Base-by-base conservation (phyloP, 1,284 basidiomycete genomes). In the Paramarasmius palmivorus region DNA sequence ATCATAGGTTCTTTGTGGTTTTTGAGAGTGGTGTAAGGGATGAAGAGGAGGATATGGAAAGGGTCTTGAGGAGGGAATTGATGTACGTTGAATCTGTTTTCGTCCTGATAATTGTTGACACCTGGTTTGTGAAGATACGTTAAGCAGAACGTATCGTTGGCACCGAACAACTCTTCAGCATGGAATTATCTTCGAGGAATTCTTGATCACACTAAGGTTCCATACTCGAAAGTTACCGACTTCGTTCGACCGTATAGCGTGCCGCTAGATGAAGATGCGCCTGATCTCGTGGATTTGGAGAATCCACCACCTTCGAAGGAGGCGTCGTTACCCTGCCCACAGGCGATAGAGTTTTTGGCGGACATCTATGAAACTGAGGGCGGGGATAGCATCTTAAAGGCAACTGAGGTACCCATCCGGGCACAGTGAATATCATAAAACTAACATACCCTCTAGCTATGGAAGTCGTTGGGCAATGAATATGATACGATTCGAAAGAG, bases 1-100 rank as follows among this genome's bases (percentile, higher is more conserved):
- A 96, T 67, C 97, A 98, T 76, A 86, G 96, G 22, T 98, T 94
- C 79, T 98, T 96, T 68, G 82, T 94, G 49, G 79, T 89, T n/a
- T 94, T 93, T 62, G 82, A 83, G 50, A 80, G 83, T 50, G 90
- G 86, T 3, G 75, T 77, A 60, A 72, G 78, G 61, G 66, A 73
- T 54, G 82, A 78, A 2, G 85, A 86, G 57, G 78, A 81, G 59
- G 82, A 85, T 61, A 69, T 79, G 50, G 79, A 77, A 52, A 77
- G 74, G 34, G 71, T 86, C 7, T 63, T 86, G 29, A 79, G 78
- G 60, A 71, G 85, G 47, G 93, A 95, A 69, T 65, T 93, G 46
- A 76, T 75, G 90, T 94, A 67, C 62, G 90, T 71, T 38, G 40
- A 56, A 37, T 42, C 20, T 10, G 6, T 22, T 41, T 17, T 17